Evolutionary conservation across 2,329 filamentous ascomycete genomes (phyloP).

Genomic region (Botryotinia narcissicola): DNA sequence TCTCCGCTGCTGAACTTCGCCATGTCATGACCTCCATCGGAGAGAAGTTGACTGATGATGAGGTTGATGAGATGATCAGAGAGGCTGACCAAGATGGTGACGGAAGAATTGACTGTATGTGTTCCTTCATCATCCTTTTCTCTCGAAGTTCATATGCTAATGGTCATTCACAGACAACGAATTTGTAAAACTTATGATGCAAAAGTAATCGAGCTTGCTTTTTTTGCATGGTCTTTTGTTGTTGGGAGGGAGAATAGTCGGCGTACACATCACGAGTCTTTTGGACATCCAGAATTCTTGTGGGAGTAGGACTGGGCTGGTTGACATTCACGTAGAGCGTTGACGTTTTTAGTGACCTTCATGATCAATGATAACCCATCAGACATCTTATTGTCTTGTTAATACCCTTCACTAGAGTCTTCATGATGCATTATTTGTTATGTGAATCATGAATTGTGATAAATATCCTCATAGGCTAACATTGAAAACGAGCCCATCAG

Average conservation of each 20-base stretch:
- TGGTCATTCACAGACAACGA: conserved; percentile 66
- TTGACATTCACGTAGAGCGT: conserved; percentile 16
- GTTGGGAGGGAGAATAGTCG: conserved; percentile 19
- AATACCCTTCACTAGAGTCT: conserved; percentile 10
- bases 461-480: neutral
- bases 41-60: conserved; percentile 86
- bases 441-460: neutral
- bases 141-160: conserved; percentile 31
- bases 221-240: conserved; percentile 22
- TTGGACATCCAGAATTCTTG: conserved; percentile 17
- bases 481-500: neutral
- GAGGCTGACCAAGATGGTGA: conserved; percentile 89
- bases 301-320: conserved; percentile 13
- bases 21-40: conserved; percentile 92
- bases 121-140: neutral
- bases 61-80: conserved; percentile 91
- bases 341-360: conserved; percentile 11
- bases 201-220: conserved; percentile 57
- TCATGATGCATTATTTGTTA: neutral
- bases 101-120: conserved; percentile 82
- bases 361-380: conserved; percentile 11
- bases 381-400: conserved; percentile 12
- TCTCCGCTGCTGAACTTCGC: conserved; percentile 81
- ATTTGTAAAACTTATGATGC: conserved; percentile 94
- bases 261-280: conserved; percentile 13